Evolutionary conservation across 2,329 filamentous ascomycete genomes (phyloP), one percentile per base, ranked within the genome.

Genomic region (Calcarisporium arbuscula): DNA sequence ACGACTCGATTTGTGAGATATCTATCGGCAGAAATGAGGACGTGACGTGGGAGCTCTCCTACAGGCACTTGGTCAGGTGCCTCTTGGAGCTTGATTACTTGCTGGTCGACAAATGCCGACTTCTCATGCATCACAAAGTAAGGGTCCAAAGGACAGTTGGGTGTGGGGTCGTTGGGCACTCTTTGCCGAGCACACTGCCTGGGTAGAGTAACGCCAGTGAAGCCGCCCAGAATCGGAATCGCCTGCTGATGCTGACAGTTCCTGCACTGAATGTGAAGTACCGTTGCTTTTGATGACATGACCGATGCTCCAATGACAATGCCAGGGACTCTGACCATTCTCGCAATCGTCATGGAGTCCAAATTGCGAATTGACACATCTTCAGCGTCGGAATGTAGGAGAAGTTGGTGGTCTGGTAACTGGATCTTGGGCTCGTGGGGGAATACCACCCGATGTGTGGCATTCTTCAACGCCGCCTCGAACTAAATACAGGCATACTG

Each of bases 291-390:
- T 10, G 90, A 96, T 3, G 89, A 95, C 59, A 96, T 82, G 14
- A 94, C 94, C 1, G 90, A 95, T 30, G 92, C 92, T 30, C 92
- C 90, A 46, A 98, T 98, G 40, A 98, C 87, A 45, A 98, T 98
- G 32, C 92, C 94, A 1, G 92, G 92, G 38, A 98, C 94, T 37
- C 90, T 80, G 25, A 98, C 90, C n/a, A 98, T 81, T 48, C 88
- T 82, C 5, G 90, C 88, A 47, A 98, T 94, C 44, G 87, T 90
- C 43, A 85, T 82, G 8, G 92, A 94, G 50, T 94, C 92, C 25
- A 98, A 75, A 47, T 95, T 88, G 45, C 92, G 84, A 50, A 98
- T 96, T 0, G 90, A 92, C 19, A 89, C 87, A 57, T 94, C 81
- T 34, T 90, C 82, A 45, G 88, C 88, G 39, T 81, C 85, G 33